Conservation (phyloP, 371 early-diverging fungal genomes). For the Rhizopus delemar region DNA sequence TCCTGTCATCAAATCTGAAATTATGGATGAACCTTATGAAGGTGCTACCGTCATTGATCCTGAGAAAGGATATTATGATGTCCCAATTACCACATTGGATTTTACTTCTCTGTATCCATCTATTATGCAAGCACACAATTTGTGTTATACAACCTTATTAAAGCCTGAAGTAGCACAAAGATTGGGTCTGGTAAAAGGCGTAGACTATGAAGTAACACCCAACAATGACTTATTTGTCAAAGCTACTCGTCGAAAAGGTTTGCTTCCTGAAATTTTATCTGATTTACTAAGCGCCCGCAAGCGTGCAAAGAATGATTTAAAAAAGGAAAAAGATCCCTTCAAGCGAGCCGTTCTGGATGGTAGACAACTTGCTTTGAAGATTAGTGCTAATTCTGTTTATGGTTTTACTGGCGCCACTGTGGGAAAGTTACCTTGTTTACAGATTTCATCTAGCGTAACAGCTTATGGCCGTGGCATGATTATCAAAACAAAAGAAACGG, state of each 20-base stretch:
- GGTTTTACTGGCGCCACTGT: conserved; percentile 99
- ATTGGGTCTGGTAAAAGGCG: conserved; percentile 68
- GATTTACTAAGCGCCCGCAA: conserved; percentile 96
- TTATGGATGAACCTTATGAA: conserved; percentile 90
- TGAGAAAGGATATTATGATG: conserved; percentile 92
- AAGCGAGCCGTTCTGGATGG: conserved; percentile 95
- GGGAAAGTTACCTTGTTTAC: conserved; percentile 97
- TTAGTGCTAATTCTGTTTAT: conserved; percentile 99
- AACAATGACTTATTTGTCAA: conserved; percentile 89
- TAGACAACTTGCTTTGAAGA: conserved; percentile 94
- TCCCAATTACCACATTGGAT: conserved; percentile 98
- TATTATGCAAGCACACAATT: conserved; percentile 99
- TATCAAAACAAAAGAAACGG: conserved; percentile 84
- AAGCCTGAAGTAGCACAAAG: conserved; percentile 59
- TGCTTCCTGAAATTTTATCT: conserved; percentile 93
- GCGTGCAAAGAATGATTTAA: conserved; percentile 91
- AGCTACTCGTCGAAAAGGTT: conserved; percentile 75
- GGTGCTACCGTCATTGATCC: conserved; percentile 99
- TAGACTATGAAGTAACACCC: conserved; percentile 89
- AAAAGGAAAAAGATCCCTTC: conserved; percentile 93
- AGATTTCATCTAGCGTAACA: conserved; percentile 98
- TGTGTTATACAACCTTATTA: conserved; percentile 98
- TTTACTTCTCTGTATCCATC: conserved; percentile 99
- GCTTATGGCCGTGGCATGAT: conserved; percentile 99
- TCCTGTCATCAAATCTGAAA: conserved; percentile 85